Base-by-base conservation (phyloP, 148 eudicot species). In the Rhododendron williamsianum region DNA sequence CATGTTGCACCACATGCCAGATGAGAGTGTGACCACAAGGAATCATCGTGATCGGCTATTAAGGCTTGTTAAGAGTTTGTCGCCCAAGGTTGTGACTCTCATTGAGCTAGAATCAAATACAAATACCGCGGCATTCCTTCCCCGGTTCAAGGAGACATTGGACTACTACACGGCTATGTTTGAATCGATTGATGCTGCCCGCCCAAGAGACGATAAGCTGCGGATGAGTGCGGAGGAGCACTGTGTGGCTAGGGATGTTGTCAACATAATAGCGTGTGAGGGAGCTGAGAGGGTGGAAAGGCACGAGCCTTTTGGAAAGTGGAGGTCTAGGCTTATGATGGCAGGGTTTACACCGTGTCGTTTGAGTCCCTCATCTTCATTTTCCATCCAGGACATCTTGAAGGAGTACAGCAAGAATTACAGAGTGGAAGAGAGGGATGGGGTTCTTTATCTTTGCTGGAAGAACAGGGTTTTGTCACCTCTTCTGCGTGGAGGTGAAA, bases 401-500 rank as follows among this genome's bases (percentile, higher is more conserved):
- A 80, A 71, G 79, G 84, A 81, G 35, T 85, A 85, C n/a, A 85
- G 79, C 84, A 49, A 23, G 51, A 85, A 81, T 23, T 85, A 30
- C 38, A 80, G 87, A 73, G n/a, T 80, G 54, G 84, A 41, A 71
- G 84, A 85, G 51, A 81, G 80, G 71, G 73, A 58, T 41, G 86
- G 86, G 25, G 81, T 30, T 52, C 81, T 84, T 54, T 76, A 52
- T 84, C 87, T 69, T 71, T 21, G 72, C 38, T 85, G 87, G 87
- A 85, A 80, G 71, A 85, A 80, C 51, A 85, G 87, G 74, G 84
- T 35, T 81, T 18, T 85, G 69, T 43, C 79, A 81, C 87, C 4
- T 85, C 81, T 80, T 80, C 84, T 33, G 87, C 87, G 2, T 85
- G 87, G 87, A 85, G 80, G 58, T 85, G 79, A 85, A 25, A 84